Evolutionary conservation across 2,329 filamentous ascomycete species (phyloP).

Genomic region (Arthrocladium fulminans): DNA sequence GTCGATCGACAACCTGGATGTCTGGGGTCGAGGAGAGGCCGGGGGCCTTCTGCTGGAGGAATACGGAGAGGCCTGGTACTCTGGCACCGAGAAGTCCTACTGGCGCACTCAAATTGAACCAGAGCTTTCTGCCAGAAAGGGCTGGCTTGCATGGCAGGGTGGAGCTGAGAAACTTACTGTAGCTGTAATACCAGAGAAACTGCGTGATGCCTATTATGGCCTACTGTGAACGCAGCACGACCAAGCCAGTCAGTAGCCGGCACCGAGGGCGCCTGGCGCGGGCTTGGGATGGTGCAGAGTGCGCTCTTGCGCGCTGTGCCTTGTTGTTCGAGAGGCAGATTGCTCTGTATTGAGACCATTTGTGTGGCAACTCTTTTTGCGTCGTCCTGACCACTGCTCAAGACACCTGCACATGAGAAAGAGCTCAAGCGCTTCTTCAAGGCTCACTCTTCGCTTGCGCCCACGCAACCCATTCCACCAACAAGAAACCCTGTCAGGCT

Average conservation of each 20-base stretch:
- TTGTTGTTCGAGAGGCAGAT: neutral
- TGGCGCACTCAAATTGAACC: no score
- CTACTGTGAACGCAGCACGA: conserved; percentile 1
- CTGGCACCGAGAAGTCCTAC: neutral
- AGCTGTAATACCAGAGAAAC: neutral
- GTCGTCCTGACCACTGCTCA: neutral
- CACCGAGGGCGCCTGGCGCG: neutral
- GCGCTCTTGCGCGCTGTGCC: neutral
- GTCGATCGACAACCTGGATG: conserved; percentile 1
- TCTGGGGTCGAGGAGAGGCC: neutral
- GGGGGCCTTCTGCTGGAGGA: neutral
- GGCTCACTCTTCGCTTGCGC: neutral
- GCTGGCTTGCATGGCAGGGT: neutral
- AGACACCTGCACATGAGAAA: neutral
- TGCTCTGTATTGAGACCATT: neutral
- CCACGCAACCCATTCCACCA: neutral
- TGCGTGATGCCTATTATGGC: conserved; percentile 4
- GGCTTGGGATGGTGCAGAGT: no score
- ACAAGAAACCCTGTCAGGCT: neutral
- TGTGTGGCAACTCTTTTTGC: neutral
- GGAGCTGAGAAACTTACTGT: conserved; percentile 1
- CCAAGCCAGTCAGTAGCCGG: neutral
- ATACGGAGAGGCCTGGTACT: neutral
- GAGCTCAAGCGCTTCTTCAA: neutral
- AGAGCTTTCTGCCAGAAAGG: neutral